Base-by-base conservation (phyloP, 78 protist species). In the Polysphondylium violaceum region DNA sequence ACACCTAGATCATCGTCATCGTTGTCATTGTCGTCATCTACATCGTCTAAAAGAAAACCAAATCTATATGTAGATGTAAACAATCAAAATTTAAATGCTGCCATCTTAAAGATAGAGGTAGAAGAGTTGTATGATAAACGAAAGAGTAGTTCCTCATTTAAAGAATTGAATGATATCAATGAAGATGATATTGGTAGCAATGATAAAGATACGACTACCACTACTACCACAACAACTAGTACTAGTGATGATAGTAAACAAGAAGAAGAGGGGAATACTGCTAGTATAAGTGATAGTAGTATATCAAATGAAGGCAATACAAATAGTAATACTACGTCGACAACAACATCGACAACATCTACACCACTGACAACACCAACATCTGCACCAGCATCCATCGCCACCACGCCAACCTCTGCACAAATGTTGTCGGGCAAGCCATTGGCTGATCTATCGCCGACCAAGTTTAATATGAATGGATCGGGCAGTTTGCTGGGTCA, bases 401-500 rank as follows among this genome's bases (percentile, higher is more conserved):
- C 40, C 16, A n/a, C 43, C 5, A 21, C 33, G 2, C 40, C 53
- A 36, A 3, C 73, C 8, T 16, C 50, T n/a, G n/a, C n/a, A n/a
- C n/a, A n/a, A n/a, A n/a, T n/a, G n/a, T n/a, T n/a, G n/a, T n/a
- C n/a, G n/a, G n/a, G n/a, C n/a, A n/a, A n/a, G n/a, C n/a, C n/a
- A n/a, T n/a, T n/a, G n/a, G n/a, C n/a, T n/a, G n/a, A n/a, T n/a
- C n/a, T n/a, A n/a, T n/a, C n/a, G n/a, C n/a, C n/a, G n/a, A n/a
- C n/a, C n/a, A n/a, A n/a, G n/a, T n/a, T n/a, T n/a, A n/a, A n/a
- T n/a, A n/a, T n/a, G n/a, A n/a, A n/a, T n/a, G n/a, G n/a, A 33
- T 19, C 50, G 3, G 35, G 60, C 23, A 76, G 88, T 23, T 40
- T 71, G 9, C 67, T 83, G 31, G 69, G 69, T 56, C 91, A 83